A percentile compares a stretch with the other conserved stretches of the same genome.
These are phyloP conservation scores for Myochromella boudieri DNA, from an alignment of 768 basidiomycete genomes.

Conservation along the genomic window DNA sequence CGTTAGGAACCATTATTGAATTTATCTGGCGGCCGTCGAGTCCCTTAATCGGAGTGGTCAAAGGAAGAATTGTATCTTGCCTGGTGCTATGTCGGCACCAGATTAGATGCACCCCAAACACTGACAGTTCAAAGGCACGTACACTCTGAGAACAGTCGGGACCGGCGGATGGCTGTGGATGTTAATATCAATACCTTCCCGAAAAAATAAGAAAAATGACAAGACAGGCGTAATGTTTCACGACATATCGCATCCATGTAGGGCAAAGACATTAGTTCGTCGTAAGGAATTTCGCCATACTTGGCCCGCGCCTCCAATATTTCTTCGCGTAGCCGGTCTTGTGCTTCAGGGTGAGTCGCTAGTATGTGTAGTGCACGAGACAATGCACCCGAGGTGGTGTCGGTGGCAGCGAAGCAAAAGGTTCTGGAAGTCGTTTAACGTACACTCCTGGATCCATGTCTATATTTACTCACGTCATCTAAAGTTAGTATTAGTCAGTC, in stretches of 20 bases:
- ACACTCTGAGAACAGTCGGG: not conserved
- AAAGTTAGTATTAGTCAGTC: not conserved
- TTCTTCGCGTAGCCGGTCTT: conserved; percentile 35
- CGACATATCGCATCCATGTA: not conserved
- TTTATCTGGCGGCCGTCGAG: conserved; percentile 24
- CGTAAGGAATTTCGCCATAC: conserved; percentile 31
- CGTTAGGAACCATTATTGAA: conserved; percentile 27
- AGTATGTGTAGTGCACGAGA: conserved; percentile 27
- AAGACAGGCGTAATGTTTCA: conserved; percentile 1
- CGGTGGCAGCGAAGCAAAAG: not conserved
- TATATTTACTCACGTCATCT: too few relatives aligned
- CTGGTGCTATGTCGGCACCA: conserved; percentile 7
- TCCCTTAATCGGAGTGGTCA: conserved; percentile 25
- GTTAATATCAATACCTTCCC: too few relatives aligned
- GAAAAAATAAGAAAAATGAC: too few relatives aligned
- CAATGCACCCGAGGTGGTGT: conserved; percentile 22
- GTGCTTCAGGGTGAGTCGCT: conserved; percentile 15
- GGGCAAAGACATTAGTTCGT: conserved; percentile 25
- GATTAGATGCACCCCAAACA: too few relatives aligned
- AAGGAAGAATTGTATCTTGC: conserved; percentile 30
- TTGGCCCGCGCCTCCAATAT: conserved; percentile 23
- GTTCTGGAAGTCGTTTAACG: too few relatives aligned
- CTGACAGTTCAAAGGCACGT: too few relatives aligned
- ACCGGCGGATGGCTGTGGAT: not conserved
- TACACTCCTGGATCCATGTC: too few relatives aligned